Conservation (phyloP, 2,329 filamentous ascomycete species). For the Aschersonia sp. region DNA sequence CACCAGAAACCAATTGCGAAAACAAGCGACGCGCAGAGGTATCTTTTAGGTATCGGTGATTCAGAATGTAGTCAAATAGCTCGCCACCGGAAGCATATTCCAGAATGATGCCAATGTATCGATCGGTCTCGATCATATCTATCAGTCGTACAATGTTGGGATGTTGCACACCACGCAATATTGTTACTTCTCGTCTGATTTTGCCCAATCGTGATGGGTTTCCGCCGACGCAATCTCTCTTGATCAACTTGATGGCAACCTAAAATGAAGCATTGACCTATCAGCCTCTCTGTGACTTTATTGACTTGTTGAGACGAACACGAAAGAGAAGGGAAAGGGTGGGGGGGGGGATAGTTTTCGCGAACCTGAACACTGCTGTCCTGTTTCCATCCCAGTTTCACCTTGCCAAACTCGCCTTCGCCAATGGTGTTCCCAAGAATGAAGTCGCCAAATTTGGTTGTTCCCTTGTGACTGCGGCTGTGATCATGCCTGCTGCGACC, state of each 20-base stretch:
- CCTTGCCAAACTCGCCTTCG: constrained; percentile 96
- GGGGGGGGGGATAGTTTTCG: not conserved
- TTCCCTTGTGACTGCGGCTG: constrained; percentile 41
- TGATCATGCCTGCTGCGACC: constrained; percentile 47
- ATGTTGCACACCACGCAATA: constrained; percentile 75
- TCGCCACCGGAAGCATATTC: constrained; percentile 97
- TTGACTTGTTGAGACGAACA: not conserved
- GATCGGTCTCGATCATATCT: constrained; percentile 96
- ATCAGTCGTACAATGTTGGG: constrained; percentile 94
- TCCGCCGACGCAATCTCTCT: constrained; percentile 74
- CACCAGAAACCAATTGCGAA: constrained; percentile 88
- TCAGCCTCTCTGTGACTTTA: too few species aligned
- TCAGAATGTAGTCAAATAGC: constrained; percentile 95
- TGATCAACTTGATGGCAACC: constrained; percentile 96
- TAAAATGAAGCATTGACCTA: constrained; percentile 17
- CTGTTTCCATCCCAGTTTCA: constrained; percentile 96
- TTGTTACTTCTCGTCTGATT: constrained; percentile 93
- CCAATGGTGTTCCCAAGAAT: constrained; percentile 91
- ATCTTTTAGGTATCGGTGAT: constrained; percentile 93
- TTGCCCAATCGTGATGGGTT: constrained; percentile 87
- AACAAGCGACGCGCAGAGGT: constrained; percentile 81
- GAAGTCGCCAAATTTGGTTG: constrained; percentile 84
- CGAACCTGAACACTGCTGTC: constrained; percentile 70
- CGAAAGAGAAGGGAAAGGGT: constrained; percentile 5
- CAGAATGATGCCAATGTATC: constrained; percentile 94